Base-by-base conservation (phyloP, 2,329 filamentous ascomycete genomes). In the Tolypocladium album region DNA sequence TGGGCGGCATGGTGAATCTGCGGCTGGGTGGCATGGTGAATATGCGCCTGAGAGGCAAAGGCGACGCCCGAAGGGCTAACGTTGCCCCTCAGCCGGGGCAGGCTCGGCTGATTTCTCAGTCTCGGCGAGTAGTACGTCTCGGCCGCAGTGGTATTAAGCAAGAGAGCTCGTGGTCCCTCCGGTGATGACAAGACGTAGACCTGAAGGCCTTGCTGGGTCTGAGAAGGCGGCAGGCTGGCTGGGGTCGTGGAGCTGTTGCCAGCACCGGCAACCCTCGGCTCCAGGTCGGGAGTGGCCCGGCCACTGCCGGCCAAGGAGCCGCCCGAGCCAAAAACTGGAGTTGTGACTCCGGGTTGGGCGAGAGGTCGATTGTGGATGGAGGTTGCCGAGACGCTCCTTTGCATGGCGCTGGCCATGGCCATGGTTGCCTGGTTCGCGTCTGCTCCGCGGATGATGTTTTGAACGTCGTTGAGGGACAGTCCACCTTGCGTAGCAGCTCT, bases 181-280 rank as follows among this genome's bases (percentile, higher is more conserved):
- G 84, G 83, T 0, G 85, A 87, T 20, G 79, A 82, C 8, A 88
- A 68, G 31, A 88, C 80, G 64, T 86, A 87, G 2, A 86, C 81
- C 61, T 83, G 79, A 0, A 79, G 74, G 2, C 68, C 70, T 31
- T 72, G 72, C 39, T 68, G 68, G 22, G 69, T 56, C 62, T 63
- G 63, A 58, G 61, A 61, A 58, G 58, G 63, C 59, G 58, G 63
- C 59, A 56, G 58, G 40, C 63, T 61, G 13, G 68, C 61, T 40
- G 67, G 58, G n/a, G 67, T 56, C 55, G 63, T 69, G 61, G 68
- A 70, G 45, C 68, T 63, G 57, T 65, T 67, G 34, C 68, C 71
- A 15, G 65, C 64, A n/a, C 67, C 70, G 13, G 65, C 64, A 24
- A 74, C 70, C 64, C 78, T 73, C 20, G 60, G 59, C 4, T 65